Conservation (phyloP, 2,329 filamentous ascomycete species). For the Leptographium radiaticola region DNA sequence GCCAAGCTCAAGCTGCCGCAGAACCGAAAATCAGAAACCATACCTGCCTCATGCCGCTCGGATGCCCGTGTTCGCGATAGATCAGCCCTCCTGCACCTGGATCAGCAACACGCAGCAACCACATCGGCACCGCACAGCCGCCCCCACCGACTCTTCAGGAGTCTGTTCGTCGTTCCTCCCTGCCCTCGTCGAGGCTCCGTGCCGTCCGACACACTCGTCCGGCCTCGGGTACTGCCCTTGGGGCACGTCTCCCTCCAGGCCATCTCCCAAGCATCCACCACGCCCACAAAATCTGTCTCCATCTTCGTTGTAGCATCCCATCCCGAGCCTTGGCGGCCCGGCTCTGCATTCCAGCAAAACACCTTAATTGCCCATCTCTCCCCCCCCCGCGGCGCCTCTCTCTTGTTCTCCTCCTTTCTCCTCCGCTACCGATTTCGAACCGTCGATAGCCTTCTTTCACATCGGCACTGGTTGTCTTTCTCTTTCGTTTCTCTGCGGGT, state of each 20-base stretch:
- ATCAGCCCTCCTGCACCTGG: slow-evolving; percentile 37
- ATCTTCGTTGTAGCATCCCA: slow-evolving; percentile 15
- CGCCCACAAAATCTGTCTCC: neutral
- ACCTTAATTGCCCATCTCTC: slow-evolving; percentile 3
- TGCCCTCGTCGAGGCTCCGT: slow-evolving; percentile 21
- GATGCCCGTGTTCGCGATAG: slow-evolving; percentile 41
- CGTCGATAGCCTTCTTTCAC: slow-evolving; percentile 41
- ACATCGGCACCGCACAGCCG: neutral
- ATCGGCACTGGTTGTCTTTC: slow-evolving; percentile 27
- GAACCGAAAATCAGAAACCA: slow-evolving; percentile 5
- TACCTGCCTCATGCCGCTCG: slow-evolving; percentile 29
- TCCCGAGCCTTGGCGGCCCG: neutral
- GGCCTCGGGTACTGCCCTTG: slow-evolving; percentile 22
- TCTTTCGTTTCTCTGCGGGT: slow-evolving; percentile 21
- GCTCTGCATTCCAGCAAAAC: neutral
- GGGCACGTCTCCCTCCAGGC: slow-evolving; percentile 19
- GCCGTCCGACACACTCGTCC: slow-evolving; percentile 27
- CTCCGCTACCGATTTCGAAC: slow-evolving; percentile 32
- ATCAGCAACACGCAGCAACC: slow-evolving; percentile 27
- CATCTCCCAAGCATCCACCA: slow-evolving; percentile 10
- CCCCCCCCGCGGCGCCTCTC: slow-evolving; percentile 11
- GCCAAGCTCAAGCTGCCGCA: too few relatives aligned
- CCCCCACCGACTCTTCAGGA: neutral
- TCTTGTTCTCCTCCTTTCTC: slow-evolving; percentile 14
- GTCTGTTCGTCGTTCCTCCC: slow-evolving; percentile 22